phyloP scores from a whole-genome alignment of 1,284 basidiomycete species.

The Cystobasidium sp. region DNA sequence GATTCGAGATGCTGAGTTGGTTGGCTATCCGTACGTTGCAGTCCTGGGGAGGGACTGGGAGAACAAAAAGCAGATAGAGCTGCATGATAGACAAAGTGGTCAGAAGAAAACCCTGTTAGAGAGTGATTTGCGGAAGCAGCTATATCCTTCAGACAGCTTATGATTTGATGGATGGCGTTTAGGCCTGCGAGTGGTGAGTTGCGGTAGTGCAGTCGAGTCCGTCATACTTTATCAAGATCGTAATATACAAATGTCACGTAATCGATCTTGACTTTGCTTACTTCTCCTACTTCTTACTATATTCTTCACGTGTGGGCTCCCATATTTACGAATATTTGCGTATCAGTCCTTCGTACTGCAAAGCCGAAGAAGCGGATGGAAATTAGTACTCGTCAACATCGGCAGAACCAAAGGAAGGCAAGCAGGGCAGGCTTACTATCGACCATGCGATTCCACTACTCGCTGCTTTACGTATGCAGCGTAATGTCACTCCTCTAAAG shows the following conservation, averaged over 20 bases:
- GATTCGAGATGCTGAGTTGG: conserved; percentile 56
- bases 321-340: conserved; percentile 19
- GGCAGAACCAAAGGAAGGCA: background rate
- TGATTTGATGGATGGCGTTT: too few relatives aligned
- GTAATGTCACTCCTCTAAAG: conserved; percentile 80
- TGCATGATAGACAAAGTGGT: conserved; percentile 25
- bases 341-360: conserved; percentile 38
- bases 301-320: too few relatives aligned
- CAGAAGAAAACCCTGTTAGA: background rate
- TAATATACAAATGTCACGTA: too few relatives aligned
- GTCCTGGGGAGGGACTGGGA: conserved; percentile 54
- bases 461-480: conserved; percentile 83
- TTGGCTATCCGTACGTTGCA: conserved; percentile 53
- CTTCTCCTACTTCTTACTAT: too few relatives aligned
- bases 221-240: too few relatives aligned
- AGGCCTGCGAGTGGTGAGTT: too few relatives aligned
- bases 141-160: background rate
- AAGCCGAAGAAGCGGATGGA: background rate
- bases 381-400: background rate
- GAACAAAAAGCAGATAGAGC: conserved; percentile 49
- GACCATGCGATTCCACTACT: conserved; percentile 86
- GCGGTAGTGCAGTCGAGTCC: too few relatives aligned
- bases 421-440: conserved; percentile 9
- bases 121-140: background rate
- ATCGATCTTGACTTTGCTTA: too few relatives aligned